Conservation (phyloP, 495 filamentous ascomycete genomes). For the Neurospora sp. region DNA sequence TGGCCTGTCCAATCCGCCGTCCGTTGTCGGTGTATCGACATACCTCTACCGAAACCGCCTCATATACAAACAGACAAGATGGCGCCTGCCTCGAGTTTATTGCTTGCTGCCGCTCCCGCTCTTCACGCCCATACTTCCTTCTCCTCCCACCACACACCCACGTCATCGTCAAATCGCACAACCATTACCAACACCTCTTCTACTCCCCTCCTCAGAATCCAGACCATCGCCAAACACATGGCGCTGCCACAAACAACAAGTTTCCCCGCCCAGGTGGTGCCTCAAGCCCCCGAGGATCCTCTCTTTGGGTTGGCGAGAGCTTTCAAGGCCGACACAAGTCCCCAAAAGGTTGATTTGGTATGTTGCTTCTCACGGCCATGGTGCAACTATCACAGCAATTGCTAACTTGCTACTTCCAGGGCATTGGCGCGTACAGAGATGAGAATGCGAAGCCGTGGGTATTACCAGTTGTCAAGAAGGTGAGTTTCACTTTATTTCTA, state of each 20-base stretch:
- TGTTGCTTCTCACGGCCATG: not conserved
- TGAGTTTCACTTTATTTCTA: constrained; percentile 27
- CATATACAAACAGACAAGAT: not conserved
- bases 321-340: constrained; percentile 70
- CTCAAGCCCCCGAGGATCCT: constrained; percentile 88
- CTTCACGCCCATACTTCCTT: not conserved
- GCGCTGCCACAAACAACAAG: constrained; percentile 42
- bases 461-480: constrained; percentile 91
- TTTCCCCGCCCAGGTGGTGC: constrained; percentile 70
- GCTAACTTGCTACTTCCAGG: constrained; percentile 26
- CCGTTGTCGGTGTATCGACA: not conserved
- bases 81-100: not conserved
- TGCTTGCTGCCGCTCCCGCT: not conserved
- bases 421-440: constrained; percentile 93
- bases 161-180: constrained; percentile 4
- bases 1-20: not conserved
- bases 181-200: constrained; percentile 3
- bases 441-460: constrained; percentile 98
- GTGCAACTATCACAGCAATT: not conserved
- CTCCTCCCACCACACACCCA: constrained; percentile 1
- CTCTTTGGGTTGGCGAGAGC: constrained; percentile 90
- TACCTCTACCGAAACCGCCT: not conserved
- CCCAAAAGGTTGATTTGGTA: constrained; percentile 82
- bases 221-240: constrained; percentile 34
- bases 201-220: constrained; percentile 30